These are phyloP conservation scores for Aureobasidium musti DNA, from an alignment of 2,329 filamentous ascomycete species.

Conservation along the genomic window DNA sequence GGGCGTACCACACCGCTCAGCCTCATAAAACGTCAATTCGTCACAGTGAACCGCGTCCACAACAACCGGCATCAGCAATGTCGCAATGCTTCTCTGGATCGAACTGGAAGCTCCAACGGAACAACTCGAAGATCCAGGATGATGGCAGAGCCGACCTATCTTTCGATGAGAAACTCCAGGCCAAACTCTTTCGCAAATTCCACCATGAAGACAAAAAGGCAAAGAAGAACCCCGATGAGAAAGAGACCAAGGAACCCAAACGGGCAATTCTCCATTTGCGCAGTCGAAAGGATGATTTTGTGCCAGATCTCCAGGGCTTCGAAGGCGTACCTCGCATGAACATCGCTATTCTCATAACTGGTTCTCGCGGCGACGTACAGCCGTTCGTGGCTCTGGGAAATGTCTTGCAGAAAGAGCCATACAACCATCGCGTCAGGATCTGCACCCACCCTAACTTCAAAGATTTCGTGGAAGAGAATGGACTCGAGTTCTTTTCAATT, in stretches of 20 bases:
- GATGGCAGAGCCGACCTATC: slow-evolving; percentile 20
- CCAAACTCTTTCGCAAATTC: background rate
- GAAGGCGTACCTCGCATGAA: slow-evolving; percentile 45
- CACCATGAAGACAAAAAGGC: background rate
- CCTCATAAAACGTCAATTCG: background rate
- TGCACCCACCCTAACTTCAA: slow-evolving; percentile 54
- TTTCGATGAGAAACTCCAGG: slow-evolving; percentile 1
- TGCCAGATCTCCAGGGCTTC: slow-evolving; percentile 5
- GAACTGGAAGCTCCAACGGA: slow-evolving; percentile 12
- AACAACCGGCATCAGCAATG: background rate
- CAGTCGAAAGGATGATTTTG: slow-evolving; percentile 8
- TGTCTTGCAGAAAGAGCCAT: slow-evolving; percentile 51
- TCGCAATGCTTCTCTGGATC: slow-evolving; percentile 16
- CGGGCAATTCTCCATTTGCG: background rate
- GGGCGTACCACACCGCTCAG: background rate
- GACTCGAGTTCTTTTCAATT: slow-evolving; percentile 56
- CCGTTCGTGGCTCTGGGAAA: slow-evolving; percentile 55
- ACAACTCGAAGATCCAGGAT: slow-evolving; percentile 13
- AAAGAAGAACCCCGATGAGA: background rate
- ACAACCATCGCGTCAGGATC: slow-evolving; percentile 52
- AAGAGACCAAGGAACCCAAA: background rate
- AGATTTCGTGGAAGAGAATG: slow-evolving; percentile 53
- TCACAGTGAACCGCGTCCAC: too few species aligned
- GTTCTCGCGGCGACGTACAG: slow-evolving; percentile 54
- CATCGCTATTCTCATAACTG: slow-evolving; percentile 52